phyloP scores from a whole-genome alignment of 2,329 filamentous ascomycete genomes.

The Cordyceps farinosa region DNA sequence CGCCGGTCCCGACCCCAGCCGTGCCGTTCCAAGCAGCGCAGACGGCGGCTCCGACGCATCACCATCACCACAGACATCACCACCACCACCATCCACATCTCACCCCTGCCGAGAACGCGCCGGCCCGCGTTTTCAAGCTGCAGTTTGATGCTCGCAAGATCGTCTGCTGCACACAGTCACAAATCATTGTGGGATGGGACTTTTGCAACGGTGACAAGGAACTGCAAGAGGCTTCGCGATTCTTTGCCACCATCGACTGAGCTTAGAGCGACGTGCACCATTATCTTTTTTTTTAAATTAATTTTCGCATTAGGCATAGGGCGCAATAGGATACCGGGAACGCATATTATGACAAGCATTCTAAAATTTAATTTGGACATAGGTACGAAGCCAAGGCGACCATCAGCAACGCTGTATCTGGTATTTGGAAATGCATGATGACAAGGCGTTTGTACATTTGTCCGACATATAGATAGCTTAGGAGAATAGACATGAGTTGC shows the following conservation, averaged over 20 bases:
- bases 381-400: not conserved
- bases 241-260: constrained; percentile 63
- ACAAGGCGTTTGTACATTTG: constrained; percentile 2
- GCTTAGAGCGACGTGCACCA: no score
- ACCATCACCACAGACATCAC: constrained; percentile 15
- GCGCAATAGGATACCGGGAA: not conserved
- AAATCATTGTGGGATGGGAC: constrained; percentile 93
- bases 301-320: not conserved
- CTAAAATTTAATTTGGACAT: not conserved
- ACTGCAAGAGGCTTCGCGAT: constrained; percentile 71
- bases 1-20: constrained; percentile 8
- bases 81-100: constrained; percentile 43
- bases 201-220: constrained; percentile 85
- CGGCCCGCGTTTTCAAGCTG: constrained; percentile 81
- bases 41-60: constrained; percentile 20
- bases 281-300: not conserved
- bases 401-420: not conserved
- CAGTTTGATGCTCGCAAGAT: constrained; percentile 94
- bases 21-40: constrained; percentile 15
- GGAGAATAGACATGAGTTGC: not conserved
- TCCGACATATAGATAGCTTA: not conserved
- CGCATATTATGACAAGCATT: constrained; percentile 6
- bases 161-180: constrained; percentile 90
- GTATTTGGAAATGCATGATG: not conserved
- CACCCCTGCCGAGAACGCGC: constrained; percentile 42